Conservation (phyloP, 768 basidiomycete species). For the Exidia glandulosa region DNA sequence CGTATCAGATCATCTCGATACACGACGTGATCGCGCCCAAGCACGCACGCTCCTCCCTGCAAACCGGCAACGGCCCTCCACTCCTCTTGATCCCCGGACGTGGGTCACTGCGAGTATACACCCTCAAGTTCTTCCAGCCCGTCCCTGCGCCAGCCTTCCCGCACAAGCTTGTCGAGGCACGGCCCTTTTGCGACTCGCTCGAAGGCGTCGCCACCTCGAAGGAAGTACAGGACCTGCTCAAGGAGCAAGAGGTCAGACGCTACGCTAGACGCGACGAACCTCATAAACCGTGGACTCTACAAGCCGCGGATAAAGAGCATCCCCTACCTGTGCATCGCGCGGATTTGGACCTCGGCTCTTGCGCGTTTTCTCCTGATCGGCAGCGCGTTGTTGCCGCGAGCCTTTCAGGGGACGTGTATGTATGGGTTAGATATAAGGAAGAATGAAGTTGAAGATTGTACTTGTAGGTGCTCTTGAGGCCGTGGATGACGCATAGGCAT, state of each 20-base stretch:
- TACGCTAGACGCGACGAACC: too few species aligned
- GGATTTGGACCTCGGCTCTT: neutral
- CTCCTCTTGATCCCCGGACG: conserved; percentile 36
- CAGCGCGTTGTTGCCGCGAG: neutral
- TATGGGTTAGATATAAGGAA: too few species aligned
- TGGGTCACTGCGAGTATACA: conserved; percentile 32
- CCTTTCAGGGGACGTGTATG: neutral
- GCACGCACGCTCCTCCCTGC: conserved; percentile 19
- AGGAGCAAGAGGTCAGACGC: too few species aligned
- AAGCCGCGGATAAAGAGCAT: too few species aligned
- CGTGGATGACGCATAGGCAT: neutral
- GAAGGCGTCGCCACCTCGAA: too few species aligned
- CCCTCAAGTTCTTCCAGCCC: conserved; percentile 34
- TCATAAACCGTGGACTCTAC: too few species aligned
- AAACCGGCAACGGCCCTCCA: conserved; percentile 32
- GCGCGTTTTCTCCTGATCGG: neutral
- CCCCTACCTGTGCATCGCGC: too few species aligned
- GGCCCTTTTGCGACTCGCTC: neutral
- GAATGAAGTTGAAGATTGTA: too few species aligned
- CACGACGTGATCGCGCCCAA: conserved; percentile 27
- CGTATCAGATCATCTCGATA: conserved; percentile 51
- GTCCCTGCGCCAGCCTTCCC: conserved; percentile 34
- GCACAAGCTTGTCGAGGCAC: conserved; percentile 9
- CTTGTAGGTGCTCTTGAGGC: neutral
- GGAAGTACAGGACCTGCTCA: too few species aligned